Evolutionary conservation across 2,329 filamentous ascomycete genomes (phyloP).

Genomic region (Botryotinia convoluta): DNA sequence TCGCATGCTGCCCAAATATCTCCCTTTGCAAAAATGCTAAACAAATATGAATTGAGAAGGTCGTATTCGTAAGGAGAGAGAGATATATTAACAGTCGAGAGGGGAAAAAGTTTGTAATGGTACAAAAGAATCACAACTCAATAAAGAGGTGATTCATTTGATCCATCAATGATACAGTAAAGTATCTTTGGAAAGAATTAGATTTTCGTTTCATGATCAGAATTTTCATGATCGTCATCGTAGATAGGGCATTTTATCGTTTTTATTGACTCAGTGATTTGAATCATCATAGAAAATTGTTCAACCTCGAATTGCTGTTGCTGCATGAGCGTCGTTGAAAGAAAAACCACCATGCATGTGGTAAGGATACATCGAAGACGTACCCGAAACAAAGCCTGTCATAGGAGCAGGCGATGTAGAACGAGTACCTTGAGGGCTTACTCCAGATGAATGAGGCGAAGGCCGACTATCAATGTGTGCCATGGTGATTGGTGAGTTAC

Average conservation of each 20-base stretch:
- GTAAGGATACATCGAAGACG: conserved; percentile 41
- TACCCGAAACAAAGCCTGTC: conserved; percentile 48
- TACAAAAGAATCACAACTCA: conserved; percentile 1
- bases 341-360: conserved; percentile 37
- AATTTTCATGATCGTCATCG: conserved; percentile 10
- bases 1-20: conserved; percentile 15
- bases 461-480: conserved; percentile 31
- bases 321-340: conserved; percentile 39
- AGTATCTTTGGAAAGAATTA: background rate
- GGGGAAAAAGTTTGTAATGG: background rate
- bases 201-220: conserved; percentile 6
- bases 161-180: background rate
- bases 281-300: background rate
- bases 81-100: conserved; percentile 5
- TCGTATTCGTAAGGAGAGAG: conserved; percentile 7
- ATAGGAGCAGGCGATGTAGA: conserved; percentile 48
- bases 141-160: background rate
- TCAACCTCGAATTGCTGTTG: conserved; percentile 41
- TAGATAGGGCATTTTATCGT: background rate
- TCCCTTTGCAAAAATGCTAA: conserved; percentile 15
- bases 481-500: conserved; percentile 35
- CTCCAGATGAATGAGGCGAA: conserved; percentile 32
- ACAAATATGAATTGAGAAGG: conserved; percentile 15
- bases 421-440: conserved; percentile 39
- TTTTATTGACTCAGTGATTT: background rate